Evolutionary conservation across 352 stramenopile species (phyloP).

Genomic region (Peronospora destructor): DNA sequence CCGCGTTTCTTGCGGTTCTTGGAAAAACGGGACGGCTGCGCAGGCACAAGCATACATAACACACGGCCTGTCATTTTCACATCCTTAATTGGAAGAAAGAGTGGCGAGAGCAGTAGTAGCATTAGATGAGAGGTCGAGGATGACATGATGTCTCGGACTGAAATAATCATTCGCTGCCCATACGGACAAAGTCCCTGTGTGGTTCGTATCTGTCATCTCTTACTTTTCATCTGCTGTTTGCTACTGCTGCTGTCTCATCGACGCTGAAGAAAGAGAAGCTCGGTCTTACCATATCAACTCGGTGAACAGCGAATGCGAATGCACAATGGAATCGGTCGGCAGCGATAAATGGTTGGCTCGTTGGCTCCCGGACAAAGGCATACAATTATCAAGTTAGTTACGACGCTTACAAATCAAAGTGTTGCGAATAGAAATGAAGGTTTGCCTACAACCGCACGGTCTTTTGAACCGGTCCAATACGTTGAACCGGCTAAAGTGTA

Average conservation of each 20-base stretch:
- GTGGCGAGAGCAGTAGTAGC: background rate
- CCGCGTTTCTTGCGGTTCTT: slow-evolving; percentile 99
- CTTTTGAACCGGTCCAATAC: background rate
- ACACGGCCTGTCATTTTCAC: slow-evolving; percentile 40
- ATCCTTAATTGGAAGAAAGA: slow-evolving; percentile 1
- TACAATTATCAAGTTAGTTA: slow-evolving; percentile 33
- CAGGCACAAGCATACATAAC: slow-evolving; percentile 45
- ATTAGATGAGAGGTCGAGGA: background rate
- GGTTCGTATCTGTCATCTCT: slow-evolving; percentile 2
- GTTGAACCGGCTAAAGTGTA: no score
- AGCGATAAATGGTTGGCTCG: slow-evolving; percentile 71
- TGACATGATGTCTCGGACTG: background rate
- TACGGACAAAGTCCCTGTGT: background rate
- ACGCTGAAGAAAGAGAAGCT: slow-evolving; percentile 4
- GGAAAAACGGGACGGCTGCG: slow-evolving; percentile 80
- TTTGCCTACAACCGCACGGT: background rate
- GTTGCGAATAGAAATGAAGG: background rate
- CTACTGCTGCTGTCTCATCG: background rate
- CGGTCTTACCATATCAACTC: slow-evolving; percentile 85
- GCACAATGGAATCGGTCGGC: slow-evolving; percentile 5
- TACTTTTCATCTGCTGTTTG: background rate
- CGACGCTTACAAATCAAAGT: background rate
- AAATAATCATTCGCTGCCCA: background rate
- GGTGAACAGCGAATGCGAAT: slow-evolving; percentile 86
- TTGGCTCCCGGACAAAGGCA: slow-evolving; percentile 39